Conservation (phyloP, 31 red algal genomes). For the Odonthalia washingtoniensis region DNA sequence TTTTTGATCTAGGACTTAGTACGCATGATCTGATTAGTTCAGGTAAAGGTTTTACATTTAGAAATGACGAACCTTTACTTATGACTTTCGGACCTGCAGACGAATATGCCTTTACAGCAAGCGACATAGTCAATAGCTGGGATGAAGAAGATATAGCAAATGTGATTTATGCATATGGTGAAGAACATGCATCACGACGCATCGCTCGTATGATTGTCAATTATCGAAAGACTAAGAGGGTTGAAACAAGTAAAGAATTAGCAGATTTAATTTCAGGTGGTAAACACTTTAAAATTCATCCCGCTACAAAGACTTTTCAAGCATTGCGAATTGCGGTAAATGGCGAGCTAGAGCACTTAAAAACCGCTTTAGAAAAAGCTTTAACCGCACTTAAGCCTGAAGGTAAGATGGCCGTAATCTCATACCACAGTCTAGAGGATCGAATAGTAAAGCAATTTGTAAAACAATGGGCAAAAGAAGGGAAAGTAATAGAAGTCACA, state of each 20-base stretch:
- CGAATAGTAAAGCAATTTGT: slow-evolving; percentile 87
- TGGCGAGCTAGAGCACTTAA: slow-evolving; percentile 60
- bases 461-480: slow-evolving; percentile 8
- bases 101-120: slow-evolving; percentile 48
- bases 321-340: slow-evolving; percentile 92
- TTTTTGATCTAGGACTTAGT: slow-evolving; percentile 91
- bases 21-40: slow-evolving; percentile 88
- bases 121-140: slow-evolving; percentile 80
- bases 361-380: slow-evolving; percentile 17
- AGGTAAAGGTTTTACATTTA: slow-evolving; percentile 80
- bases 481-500: slow-evolving; percentile 25
- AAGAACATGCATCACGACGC: slow-evolving; percentile 69
- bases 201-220: slow-evolving; percentile 77
- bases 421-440: slow-evolving; percentile 92
- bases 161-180: slow-evolving; percentile 85
- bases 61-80: slow-evolving; percentile 85
- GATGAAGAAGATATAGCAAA: slow-evolving; percentile 57
- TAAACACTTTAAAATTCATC: slow-evolving; percentile 46
- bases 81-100: slow-evolving; percentile 93
- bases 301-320: slow-evolving; percentile 92
- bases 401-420: slow-evolving; percentile 73
- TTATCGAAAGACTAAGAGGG: slow-evolving; percentile 1
- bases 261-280: neutral
- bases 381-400: slow-evolving; percentile 16
- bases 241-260: slow-evolving; percentile 13